phyloP scores from a whole-genome alignment of 2,329 filamentous ascomycete genomes.

The Arthrobotrys megalospora region DNA sequence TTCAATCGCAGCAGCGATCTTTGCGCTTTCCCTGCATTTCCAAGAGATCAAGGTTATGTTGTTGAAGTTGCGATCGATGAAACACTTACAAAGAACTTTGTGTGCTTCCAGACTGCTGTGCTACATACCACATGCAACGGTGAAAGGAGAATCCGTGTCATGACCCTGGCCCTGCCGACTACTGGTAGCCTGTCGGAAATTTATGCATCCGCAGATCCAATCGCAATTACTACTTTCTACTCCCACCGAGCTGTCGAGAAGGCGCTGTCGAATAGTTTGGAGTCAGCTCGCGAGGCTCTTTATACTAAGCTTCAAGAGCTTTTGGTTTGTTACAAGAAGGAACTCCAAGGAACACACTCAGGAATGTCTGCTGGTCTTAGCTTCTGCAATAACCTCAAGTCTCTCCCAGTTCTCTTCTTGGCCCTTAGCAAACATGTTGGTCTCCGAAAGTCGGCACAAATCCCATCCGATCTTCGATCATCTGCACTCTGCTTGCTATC shows the following conservation, averaged over 20 bases:
- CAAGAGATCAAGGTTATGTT: constrained; percentile 95
- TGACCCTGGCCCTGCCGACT: constrained; percentile 93
- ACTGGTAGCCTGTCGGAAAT: constrained; percentile 91
- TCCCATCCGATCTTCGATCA: constrained; percentile 92
- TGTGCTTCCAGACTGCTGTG: constrained; percentile 93
- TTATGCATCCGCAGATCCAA: constrained; percentile 94
- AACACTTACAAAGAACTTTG: constrained; percentile 88
- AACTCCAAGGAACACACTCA: constrained; percentile 95
- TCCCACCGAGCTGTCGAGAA: constrained; percentile 98
- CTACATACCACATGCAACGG: constrained; percentile 98
- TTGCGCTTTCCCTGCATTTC: constrained; percentile 97
- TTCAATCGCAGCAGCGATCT: constrained; percentile 98
- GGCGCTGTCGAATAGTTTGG: constrained; percentile 85
- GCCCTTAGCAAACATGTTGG: constrained; percentile 94
- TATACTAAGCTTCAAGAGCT: constrained; percentile 94
- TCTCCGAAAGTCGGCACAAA: constrained; percentile 91
- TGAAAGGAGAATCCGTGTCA: constrained; percentile 91
- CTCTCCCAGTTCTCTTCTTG: constrained; percentile 89
- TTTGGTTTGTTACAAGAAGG: constrained; percentile 95
- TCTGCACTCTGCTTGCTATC: constrained; percentile 95
- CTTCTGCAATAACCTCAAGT: constrained; percentile 92
- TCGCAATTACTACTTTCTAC: constrained; percentile 93
- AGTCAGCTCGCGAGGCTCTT: constrained; percentile 89
- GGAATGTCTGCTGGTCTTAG: constrained; percentile 86
- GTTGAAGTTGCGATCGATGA: constrained; percentile 99